Conservation (phyloP, 2,329 filamentous ascomycete species). For the Byssochlamys sp. region DNA sequence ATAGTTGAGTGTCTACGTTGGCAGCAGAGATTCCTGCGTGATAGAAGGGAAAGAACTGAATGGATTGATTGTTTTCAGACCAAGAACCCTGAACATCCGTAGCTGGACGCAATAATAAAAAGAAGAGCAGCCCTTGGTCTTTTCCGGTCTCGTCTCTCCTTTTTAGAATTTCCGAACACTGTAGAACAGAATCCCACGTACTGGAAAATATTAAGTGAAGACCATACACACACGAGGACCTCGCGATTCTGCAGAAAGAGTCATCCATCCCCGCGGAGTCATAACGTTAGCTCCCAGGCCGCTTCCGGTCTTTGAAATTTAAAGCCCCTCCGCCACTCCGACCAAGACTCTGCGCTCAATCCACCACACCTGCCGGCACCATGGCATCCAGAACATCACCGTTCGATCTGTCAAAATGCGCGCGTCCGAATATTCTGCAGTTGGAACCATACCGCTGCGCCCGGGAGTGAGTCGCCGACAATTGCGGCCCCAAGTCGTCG, state of each 20-base stretch:
- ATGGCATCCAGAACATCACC: slow-evolving; percentile 39
- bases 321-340: slow-evolving; percentile 13
- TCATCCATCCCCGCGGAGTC: background rate
- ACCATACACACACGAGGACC: background rate
- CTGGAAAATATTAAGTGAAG: no score
- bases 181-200: no score
- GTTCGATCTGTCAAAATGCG: slow-evolving; percentile 66
- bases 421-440: slow-evolving; percentile 65
- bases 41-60: background rate
- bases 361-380: slow-evolving; percentile 10
- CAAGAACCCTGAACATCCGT: background rate
- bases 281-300: background rate
- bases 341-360: slow-evolving; percentile 4
- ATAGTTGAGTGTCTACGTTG: background rate
- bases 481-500: background rate
- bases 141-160: background rate
- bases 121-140: background rate
- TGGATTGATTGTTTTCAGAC: background rate
- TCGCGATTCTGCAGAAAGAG: background rate
- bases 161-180: no score
- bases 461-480: slow-evolving; percentile 54
- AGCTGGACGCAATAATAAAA: background rate
- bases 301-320: background rate
- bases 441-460: slow-evolving; percentile 73
- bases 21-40: background rate